Base-by-base conservation (phyloP, 495 filamentous ascomycete species). In the Penicillium taxi region DNA sequence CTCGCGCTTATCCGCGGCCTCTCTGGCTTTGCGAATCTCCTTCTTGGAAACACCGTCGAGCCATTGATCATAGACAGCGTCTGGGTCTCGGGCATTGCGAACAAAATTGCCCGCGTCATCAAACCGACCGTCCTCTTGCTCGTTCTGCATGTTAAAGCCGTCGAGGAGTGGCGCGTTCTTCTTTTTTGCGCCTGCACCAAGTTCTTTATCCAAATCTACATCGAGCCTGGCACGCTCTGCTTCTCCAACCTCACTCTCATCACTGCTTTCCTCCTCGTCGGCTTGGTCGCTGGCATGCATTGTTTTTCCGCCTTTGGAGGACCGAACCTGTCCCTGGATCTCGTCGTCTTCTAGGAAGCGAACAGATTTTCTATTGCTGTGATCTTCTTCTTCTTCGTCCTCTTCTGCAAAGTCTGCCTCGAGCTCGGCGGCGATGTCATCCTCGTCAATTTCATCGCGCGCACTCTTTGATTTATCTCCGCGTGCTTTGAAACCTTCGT, bases 111-210 rank as follows among this genome's bases (percentile, higher is more conserved):
- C 91, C 11, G 77, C 65, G 36, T 84, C 84, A 53, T 98, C 91
- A 50, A 95, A 96, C 9, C 77, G 69, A 0, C 91, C 91, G 52
- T 96, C 91, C 56, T 98, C 93, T 52, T 88, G 79, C 59, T 98
- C 91, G 4, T 70, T 63, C 32, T 73, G 77, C 76, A 98, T 88
- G 52, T 98, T 95, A 71, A 98, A 98, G 0, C 88, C 91, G 60
- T 96, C 91, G 17, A 96, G 70, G 48, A 91, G 81, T n/a, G 91
- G 91, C 11, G 93, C 93, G 56, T 94, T 86, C 55, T 83, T 88
- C 61, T 96, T 96, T 47, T 88, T 81, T 1, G 79, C 80, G 5
- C 91, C 93, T 2, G 83, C 80, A 2, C 93, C 93, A 20, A 98
- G 63, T 56, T 96, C 91, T 32, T 86, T 81, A 48, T 94, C 89